Base-by-base conservation (phyloP, 2,329 filamentous ascomycete genomes). In the Aureobasidium musti region DNA sequence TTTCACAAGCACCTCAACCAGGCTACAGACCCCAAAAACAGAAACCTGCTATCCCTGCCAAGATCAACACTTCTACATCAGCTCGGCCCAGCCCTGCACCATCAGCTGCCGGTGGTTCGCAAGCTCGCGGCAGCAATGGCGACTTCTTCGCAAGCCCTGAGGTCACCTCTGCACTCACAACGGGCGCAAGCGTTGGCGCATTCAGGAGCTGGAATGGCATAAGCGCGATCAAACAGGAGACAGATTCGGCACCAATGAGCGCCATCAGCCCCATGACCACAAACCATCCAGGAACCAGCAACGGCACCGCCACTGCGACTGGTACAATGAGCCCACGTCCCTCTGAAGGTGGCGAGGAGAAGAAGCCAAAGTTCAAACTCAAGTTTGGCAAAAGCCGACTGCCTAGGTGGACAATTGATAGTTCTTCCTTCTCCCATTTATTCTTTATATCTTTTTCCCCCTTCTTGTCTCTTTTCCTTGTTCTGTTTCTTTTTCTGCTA, bases 361-460 rank as follows among this genome's bases (percentile, higher is more conserved):
- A 61, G 66, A 69, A 67, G 56, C 39, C 66, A n/a, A 68, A 59
- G 33, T 47, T 68, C 52, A 68, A 53, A 35, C 37, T 69, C 39
- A 63, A 67, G 64, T 23, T 68, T 2, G 59, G 26, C 50, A 65
- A 56, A 67, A 65, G 67, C 50, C 53, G 47, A 52, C 68, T 10
- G 52, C 33, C 21, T 66, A 66, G 63, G 17, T 19, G 52, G n/a
- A 26, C 28, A 28, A 7, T 19, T 30, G 23, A 28, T 43, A 5
- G 5, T 28, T 21, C 14, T 21, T 23, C 30, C 14, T 41, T 43
- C 7, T 41, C 11, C 35, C 13, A 2, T 8, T 10, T 10, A 6
- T 35, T 10, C 33, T 10, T 35, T 2, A 17, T 39, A 39, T 39
- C 35, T 3, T 39, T 17, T 39, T 39, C 33, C 35, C 6, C 5